Percentiles rank a stretch among this genome's conserved stretches.
These are phyloP conservation scores for Capsicum chinense DNA, from an alignment of 257 asterid species.

Conservation along the genomic window DNA sequence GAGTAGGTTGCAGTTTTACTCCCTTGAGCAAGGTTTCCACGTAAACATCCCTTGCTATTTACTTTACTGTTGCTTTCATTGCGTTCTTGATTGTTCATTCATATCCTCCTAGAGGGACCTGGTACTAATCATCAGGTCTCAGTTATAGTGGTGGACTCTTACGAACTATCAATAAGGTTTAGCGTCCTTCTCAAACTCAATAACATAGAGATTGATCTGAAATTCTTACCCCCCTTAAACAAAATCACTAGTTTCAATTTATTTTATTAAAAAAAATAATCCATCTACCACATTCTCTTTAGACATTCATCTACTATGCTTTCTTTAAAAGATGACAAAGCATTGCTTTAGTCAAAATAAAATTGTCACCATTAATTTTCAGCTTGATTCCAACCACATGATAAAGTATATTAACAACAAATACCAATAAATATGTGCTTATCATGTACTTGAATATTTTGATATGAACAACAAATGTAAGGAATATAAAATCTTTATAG, in stretches of 20 bases:
- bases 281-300: constrained; percentile 16
- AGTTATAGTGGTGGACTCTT: too few relatives aligned
- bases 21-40: too few relatives aligned
- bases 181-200: constrained; percentile 16
- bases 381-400: constrained; percentile 2
- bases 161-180: not conserved
- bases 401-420: constrained; percentile 1
- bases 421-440: not conserved
- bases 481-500: constrained; percentile 8
- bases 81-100: too few relatives aligned
- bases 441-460: not conserved
- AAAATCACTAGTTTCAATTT: not conserved
- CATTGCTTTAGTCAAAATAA: constrained; percentile 11
- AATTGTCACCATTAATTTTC: not conserved
- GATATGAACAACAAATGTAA: not conserved
- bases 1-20: too few relatives aligned
- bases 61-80: too few relatives aligned
- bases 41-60: too few relatives aligned
- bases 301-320: not conserved
- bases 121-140: too few relatives aligned
- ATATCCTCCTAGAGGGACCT: too few relatives aligned
- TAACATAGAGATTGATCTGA: constrained; percentile 8
- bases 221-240: not conserved
- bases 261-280: not conserved
- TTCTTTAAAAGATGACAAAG: not conserved